These are phyloP conservation scores for Galerina sulciceps DNA, from an alignment of 768 basidiomycete species.

Conservation along the genomic window DNA sequence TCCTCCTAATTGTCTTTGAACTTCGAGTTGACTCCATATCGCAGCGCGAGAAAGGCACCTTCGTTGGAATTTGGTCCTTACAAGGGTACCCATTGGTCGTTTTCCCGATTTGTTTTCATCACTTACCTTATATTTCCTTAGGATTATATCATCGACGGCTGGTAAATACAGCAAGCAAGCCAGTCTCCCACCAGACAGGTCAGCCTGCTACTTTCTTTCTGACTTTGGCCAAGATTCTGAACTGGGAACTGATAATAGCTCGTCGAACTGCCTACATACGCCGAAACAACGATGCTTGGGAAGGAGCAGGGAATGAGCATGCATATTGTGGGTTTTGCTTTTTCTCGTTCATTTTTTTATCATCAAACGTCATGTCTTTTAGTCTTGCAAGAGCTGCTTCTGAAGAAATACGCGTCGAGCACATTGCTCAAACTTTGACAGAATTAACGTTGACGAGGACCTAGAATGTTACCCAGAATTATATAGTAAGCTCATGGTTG, in stretches of 20 bases:
- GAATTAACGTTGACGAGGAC: constrained; percentile 89
- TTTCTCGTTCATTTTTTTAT: not conserved
- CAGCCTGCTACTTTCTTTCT: constrained; percentile 5
- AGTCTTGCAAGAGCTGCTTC: constrained; percentile 77
- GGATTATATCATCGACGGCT: constrained; percentile 91
- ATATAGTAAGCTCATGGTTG: constrained; percentile 57
- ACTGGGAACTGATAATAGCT: constrained; percentile 47
- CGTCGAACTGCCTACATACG: constrained; percentile 89
- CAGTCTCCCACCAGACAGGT: constrained; percentile 98
- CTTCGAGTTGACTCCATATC: not conserved
- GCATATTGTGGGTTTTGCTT: constrained; percentile 47
- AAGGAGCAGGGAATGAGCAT: constrained; percentile 63
- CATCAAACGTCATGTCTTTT: not conserved
- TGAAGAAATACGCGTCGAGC: constrained; percentile 63
- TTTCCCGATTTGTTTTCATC: not conserved
- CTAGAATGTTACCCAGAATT: constrained; percentile 96
- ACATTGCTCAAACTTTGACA: constrained; percentile 62
- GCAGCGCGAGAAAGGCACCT: constrained; percentile 81
- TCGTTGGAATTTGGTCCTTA: constrained; percentile 92
- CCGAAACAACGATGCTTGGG: constrained; percentile 65
- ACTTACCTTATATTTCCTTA: constrained; percentile 26
- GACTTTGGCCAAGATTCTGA: not conserved
- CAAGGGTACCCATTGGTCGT: constrained; percentile 45
- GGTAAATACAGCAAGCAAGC: constrained; percentile 99
- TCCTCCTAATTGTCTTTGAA: not conserved